Evolutionary conservation across 108 stramenopile genomes (phyloP), one percentile per base, ranked within the genome.

Genomic region (Skeletonema menzelii): DNA sequence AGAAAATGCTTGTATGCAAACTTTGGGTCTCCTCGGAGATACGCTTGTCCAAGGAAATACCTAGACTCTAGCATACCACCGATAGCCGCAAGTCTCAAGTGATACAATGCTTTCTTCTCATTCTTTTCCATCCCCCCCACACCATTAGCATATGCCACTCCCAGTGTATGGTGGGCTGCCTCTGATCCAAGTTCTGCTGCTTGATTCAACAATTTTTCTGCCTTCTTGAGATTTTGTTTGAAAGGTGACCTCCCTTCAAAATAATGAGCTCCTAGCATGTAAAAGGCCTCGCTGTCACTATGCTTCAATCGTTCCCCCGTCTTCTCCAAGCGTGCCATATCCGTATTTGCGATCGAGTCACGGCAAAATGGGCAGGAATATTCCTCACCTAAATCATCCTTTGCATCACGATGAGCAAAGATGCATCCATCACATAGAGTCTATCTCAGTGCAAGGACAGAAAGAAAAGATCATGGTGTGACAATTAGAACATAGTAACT

Each of bases 351-450:
- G 8, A 46, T 14, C 3, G 58, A 14, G 14, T 28, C 32, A 32
- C 58, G 27, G 58, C 58, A 59, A 59, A 59, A 59, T 34, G 58
- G 32, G 58, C 58, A 59, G 22, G 5, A 26, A 59, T n/a, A 27
- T 13, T 27, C 58, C 22, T 10, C 14, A 3, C 58, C 58, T 34
- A n/a, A 59, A 19, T 13, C 27, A 13, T 32, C 6, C 31, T 17
- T 34, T n/a, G 27, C 58, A 14, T 32, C 58, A 15, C 15, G 32
- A 14, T 34, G 27, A 28, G 58, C 58, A 28, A 15, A 59, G 31
- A 32, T 46, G 44, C 44, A 46, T 46, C 44, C 44, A 46, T 46
- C 44, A 8, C 44, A 46, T 17, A 46, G 34, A 35, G 7, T 8
- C 34, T 35, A 35, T 35, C 5, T 31, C 8, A 35, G 34, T 35